A percentile compares a stretch with the other conserved stretches of the same genome.
Conservation (phyloP, 2,329 filamentous ascomycete species). For the Fusarium setosum region DNA sequence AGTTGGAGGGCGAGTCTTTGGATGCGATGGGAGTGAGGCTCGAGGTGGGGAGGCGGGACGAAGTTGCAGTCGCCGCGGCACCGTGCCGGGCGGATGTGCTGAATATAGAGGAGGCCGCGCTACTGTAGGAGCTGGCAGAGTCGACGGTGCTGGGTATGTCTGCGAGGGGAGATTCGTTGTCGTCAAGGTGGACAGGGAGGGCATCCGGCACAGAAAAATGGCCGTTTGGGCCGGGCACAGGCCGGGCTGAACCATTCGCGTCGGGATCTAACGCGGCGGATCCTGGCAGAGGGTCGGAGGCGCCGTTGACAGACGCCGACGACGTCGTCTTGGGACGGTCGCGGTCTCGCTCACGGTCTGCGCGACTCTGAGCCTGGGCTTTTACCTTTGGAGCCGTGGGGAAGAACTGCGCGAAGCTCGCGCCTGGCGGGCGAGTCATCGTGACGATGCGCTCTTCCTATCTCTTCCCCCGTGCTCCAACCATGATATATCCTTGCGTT, state of each 20-base stretch:
- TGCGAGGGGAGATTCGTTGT: constrained; percentile 68
- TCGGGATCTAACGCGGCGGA: constrained; percentile 39
- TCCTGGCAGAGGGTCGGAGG: constrained; percentile 38
- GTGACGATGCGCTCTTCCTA: constrained; percentile 64
- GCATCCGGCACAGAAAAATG: constrained; percentile 40
- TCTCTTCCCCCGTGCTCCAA: constrained; percentile 63
- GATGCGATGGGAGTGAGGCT: constrained; percentile 63
- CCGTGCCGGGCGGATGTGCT: constrained; percentile 61
- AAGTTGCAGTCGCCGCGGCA: constrained; percentile 50
- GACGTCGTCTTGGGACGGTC: constrained; percentile 42
- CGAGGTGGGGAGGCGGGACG: constrained; percentile 56
- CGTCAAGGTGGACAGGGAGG: constrained; percentile 56
- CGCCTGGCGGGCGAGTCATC: constrained; percentile 83
- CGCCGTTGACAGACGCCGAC: constrained; percentile 29
- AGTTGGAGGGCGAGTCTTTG: constrained; percentile 63
- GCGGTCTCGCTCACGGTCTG: constrained; percentile 48
- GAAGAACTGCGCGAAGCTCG: constrained; percentile 89
- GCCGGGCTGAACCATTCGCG: constrained; percentile 36
- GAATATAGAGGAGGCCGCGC: constrained; percentile 78
- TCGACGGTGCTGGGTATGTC: constrained; percentile 78
- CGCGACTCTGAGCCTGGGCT: constrained; percentile 51
- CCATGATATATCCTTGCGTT: constrained; percentile 67
- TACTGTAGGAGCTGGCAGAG: constrained; percentile 78
- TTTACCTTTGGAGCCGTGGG: constrained; percentile 78
- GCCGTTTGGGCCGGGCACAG: constrained; percentile 30